Evolutionary conservation across 1,284 basidiomycete genomes (phyloP).

Genomic region (Phylloporus sp.): DNA sequence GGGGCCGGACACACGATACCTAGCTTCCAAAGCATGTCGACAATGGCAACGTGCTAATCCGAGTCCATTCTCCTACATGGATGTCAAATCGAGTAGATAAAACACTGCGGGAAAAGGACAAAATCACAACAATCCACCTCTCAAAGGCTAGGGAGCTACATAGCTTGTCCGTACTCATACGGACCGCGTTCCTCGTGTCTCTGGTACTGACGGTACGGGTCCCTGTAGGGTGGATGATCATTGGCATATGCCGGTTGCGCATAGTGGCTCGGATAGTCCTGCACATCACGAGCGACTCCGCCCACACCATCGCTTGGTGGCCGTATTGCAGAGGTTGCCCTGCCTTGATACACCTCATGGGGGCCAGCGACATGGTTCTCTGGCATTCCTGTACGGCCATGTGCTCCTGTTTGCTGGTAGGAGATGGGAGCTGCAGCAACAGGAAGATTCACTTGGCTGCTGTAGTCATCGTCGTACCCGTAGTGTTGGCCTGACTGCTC

Average conservation of each 20-base stretch:
- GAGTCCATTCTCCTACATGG: slow-evolving; percentile 1
- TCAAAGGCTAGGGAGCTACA: slow-evolving; percentile 29
- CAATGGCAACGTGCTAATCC: neutral
- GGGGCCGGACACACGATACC: no score
- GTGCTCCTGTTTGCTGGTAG: slow-evolving; percentile 38
- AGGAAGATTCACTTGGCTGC: slow-evolving; percentile 61
- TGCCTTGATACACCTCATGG: slow-evolving; percentile 58
- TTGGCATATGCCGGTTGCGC: slow-evolving; percentile 28
- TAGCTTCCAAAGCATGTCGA: no score
- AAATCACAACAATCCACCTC: slow-evolving; percentile 20
- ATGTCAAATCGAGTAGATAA: slow-evolving; percentile 36
- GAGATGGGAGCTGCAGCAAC: slow-evolving; percentile 58
- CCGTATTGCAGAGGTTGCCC: slow-evolving; percentile 37
- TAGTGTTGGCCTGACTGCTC: slow-evolving; percentile 49
- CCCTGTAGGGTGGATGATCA: slow-evolving; percentile 37
- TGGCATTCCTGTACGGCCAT: slow-evolving; percentile 31
- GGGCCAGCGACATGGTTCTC: slow-evolving; percentile 44
- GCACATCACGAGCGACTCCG: slow-evolving; percentile 37
- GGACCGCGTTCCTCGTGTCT: slow-evolving; percentile 34
- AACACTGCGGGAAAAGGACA: slow-evolving; percentile 27
- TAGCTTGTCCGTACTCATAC: slow-evolving; percentile 38
- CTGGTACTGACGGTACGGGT: slow-evolving; percentile 34
- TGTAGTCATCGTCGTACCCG: slow-evolving; percentile 64
- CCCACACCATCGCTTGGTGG: slow-evolving; percentile 25
- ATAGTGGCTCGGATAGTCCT: slow-evolving; percentile 41